Evolutionary conservation across 2,329 filamentous ascomycete genomes (phyloP).

Genomic region (Talaromyces amestolkiae): DNA sequence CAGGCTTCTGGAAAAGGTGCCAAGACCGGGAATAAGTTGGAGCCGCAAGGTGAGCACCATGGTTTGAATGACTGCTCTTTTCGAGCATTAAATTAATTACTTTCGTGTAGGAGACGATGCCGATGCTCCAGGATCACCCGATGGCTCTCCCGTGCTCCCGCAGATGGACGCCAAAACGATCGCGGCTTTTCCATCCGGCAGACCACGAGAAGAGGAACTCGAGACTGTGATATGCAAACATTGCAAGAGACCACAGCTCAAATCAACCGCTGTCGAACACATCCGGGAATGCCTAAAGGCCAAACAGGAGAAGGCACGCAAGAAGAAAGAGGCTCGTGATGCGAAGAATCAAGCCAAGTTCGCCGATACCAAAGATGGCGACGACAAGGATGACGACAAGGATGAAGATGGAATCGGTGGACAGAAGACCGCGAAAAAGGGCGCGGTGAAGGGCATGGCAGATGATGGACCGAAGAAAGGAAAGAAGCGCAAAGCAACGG

Average conservation of each 20-base stretch:
- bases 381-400: slow-evolving; percentile 44
- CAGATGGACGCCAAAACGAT: slow-evolving; percentile 71
- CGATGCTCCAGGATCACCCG: slow-evolving; percentile 33
- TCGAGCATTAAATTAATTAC: not conserved
- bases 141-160: slow-evolving; percentile 44
- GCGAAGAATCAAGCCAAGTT: slow-evolving; percentile 63
- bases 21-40: slow-evolving; percentile 36
- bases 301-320: slow-evolving; percentile 77
- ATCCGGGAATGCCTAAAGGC: slow-evolving; percentile 79
- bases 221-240: slow-evolving; percentile 87
- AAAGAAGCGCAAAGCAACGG: slow-evolving; percentile 74
- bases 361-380: slow-evolving; percentile 47
- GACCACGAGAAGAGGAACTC: slow-evolving; percentile 74
- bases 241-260: slow-evolving; percentile 84
- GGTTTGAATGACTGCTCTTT: not conserved
- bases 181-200: slow-evolving; percentile 76
- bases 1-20: slow-evolving; percentile 28
- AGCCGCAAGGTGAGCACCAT: slow-evolving; percentile 19
- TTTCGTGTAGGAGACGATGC: slow-evolving; percentile 24
- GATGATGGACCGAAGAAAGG: slow-evolving; percentile 61
- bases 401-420: slow-evolving; percentile 49
- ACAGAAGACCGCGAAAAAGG: slow-evolving; percentile 67
- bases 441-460: slow-evolving; percentile 50
- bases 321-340: slow-evolving; percentile 72
- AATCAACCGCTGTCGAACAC: slow-evolving; percentile 71